Conservation (phyloP, 2,329 filamentous ascomycete genomes). For the Colletotrichum siamense region DNA sequence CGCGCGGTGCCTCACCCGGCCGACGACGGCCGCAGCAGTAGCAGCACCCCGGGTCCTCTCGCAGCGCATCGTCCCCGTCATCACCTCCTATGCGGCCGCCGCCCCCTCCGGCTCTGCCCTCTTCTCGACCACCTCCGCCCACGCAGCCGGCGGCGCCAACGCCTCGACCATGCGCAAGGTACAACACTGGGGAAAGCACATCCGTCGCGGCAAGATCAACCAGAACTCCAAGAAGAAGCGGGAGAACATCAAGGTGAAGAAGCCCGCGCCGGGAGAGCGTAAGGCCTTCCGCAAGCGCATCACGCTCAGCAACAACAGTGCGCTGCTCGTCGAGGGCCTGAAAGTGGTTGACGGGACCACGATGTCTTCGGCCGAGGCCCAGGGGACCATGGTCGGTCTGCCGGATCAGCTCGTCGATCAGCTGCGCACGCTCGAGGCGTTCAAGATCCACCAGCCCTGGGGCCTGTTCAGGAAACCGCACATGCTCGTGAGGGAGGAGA, state of each 20-base stretch:
- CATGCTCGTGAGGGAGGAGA: slow-evolving; percentile 78
- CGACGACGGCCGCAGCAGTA: slow-evolving; percentile 28
- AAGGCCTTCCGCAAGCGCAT: slow-evolving; percentile 89
- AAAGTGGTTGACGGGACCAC: slow-evolving; percentile 62
- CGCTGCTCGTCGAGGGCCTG: slow-evolving; percentile 76
- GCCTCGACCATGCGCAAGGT: slow-evolving; percentile 11
- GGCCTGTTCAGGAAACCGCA: slow-evolving; percentile 83
- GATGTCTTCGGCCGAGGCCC: slow-evolving; percentile 58
- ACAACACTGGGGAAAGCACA: slow-evolving; percentile 20
- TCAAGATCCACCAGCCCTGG: slow-evolving; percentile 92
- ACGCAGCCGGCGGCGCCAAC: slow-evolving; percentile 24
- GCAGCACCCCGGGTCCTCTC: slow-evolving; percentile 26
- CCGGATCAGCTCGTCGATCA: slow-evolving; percentile 76
- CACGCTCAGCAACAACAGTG: slow-evolving; percentile 92
- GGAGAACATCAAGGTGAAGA: slow-evolving; percentile 50
- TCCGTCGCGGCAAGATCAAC: slow-evolving; percentile 23
- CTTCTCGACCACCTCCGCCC: slow-evolving; percentile 44
- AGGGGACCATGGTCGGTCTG: slow-evolving; percentile 73
- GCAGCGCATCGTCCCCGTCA: slow-evolving; percentile 36
- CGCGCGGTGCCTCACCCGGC: slow-evolving; percentile 48
- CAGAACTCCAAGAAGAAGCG: slow-evolving; percentile 51
- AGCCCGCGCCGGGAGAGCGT: slow-evolving; percentile 78
- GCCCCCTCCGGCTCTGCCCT: slow-evolving; percentile 40
- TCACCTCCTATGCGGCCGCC: slow-evolving; percentile 27
- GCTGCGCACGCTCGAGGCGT: slow-evolving; percentile 83